Evolutionary conservation across 495 filamentous ascomycete species (phyloP).

Genomic region (Sabuloglossum arenarium): DNA sequence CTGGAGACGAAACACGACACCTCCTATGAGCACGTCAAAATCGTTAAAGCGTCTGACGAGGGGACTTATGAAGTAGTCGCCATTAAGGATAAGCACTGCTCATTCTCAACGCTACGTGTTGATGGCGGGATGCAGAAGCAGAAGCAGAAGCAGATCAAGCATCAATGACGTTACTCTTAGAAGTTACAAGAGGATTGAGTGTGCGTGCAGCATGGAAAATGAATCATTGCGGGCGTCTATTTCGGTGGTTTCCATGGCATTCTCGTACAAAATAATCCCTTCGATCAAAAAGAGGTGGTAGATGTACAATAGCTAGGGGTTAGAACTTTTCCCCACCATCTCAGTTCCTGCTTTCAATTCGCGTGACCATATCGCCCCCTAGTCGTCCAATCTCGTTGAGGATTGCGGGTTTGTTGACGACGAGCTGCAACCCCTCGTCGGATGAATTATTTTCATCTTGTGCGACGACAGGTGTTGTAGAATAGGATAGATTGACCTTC

Average conservation of each 20-base stretch:
- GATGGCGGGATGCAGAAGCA: constrained; percentile 16
- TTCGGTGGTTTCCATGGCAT: not conserved
- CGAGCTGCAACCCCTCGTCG: constrained; percentile 21
- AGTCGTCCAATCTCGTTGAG: constrained; percentile 51
- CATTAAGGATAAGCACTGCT: constrained; percentile 80
- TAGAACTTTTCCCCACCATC: not conserved
- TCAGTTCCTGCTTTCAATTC: constrained; percentile 3
- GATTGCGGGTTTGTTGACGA: constrained; percentile 51
- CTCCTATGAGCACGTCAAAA: constrained; percentile 59
- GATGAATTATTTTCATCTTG: constrained; percentile 8
- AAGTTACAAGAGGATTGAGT: not conserved
- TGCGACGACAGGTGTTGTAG: constrained; percentile 32
- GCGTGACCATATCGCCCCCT: constrained; percentile 4
- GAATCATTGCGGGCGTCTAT: not conserved
- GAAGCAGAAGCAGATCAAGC: constrained; percentile 3
- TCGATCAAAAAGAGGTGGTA: not conserved
- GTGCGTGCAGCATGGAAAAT: not conserved
- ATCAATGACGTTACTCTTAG: not conserved
- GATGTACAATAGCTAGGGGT: not conserved
- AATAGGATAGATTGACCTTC: constrained; percentile 46
- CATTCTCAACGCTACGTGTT: constrained; percentile 46
- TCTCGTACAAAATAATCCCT: not conserved
- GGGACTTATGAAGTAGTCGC: constrained; percentile 92
- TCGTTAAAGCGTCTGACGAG: constrained; percentile 67
- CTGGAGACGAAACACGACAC: constrained; percentile 77